Base-by-base conservation (phyloP, 345 rosid species). In the Excoecaria cochinchinensis region DNA sequence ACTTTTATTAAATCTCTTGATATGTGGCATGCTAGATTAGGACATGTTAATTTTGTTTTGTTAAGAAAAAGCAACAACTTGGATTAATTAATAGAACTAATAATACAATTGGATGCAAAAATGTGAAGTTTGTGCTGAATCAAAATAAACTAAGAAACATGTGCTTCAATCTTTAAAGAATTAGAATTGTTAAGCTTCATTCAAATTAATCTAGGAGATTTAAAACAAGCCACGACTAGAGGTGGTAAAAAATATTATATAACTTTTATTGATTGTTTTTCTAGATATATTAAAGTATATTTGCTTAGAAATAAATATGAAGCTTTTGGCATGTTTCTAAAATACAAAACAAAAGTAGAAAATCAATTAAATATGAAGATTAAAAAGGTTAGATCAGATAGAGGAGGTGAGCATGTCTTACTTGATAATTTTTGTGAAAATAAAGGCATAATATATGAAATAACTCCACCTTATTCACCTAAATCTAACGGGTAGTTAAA, bases 191-290 rank as follows among this genome's bases (percentile, higher is more conserved):
- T 69, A 4, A 69, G 31, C n/a, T 44, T 69, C 9, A 69, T 46
- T 46, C n/a, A 71, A 6, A 56, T 8, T 53, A 40, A 70, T 52
- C 21, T 70, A 7, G n/a, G 46, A 19, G 73, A 70, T 70, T n/a
- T 70, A 52, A 71, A 71, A 53, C 63, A 53, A 31, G 38, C 22
- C 13, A 22, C 53, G 12, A 13, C 48, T 53, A 53, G 12, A 36
- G 63, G 63, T 55, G 74, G 38, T 36, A 71, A 71, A 51, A 52
- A 71, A 71, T 71, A 70, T 50, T 70, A 51, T 52, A 14, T 25
- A 2, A 70, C 60, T 17, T 70, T 70, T 48, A 70, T 70, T 36
- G 51, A 71, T 51, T 6, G 53, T 22, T 53, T 11, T 36, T 36
- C 47, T 25, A 25, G 24, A 17, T 55, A 2, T 53, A 55, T 9